Conservation (phyloP, 352 stramenopile genomes). For the Globisporangium spiculum region DNA sequence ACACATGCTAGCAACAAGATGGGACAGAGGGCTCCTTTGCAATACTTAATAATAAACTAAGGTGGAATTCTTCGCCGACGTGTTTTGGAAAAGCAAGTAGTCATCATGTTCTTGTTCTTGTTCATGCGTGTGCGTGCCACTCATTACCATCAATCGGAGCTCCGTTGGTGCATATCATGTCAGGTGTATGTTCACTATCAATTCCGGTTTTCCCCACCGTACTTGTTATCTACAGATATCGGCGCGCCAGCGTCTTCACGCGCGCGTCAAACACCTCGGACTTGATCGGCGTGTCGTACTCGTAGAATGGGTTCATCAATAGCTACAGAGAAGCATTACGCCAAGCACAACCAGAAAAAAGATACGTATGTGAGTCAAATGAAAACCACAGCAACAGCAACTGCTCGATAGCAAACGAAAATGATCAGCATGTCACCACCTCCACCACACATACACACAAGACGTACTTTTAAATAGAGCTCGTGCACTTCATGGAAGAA, state of each 20-base stretch:
- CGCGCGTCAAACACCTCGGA: conserved; percentile 92
- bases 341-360: conserved; percentile 9
- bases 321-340: conserved; percentile 44
- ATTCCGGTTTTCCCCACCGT: too few species aligned
- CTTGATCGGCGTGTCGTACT: conserved; percentile 93
- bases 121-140: background rate
- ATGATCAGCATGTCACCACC: background rate
- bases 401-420: background rate
- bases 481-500: conserved; percentile 98
- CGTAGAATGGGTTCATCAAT: conserved; percentile 96
- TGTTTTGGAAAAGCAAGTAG: conserved; percentile 15
- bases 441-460: conserved; percentile 8
- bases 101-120: conserved; percentile 12
- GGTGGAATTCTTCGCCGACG: conserved; percentile 22
- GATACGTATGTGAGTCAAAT: conserved; percentile 10
- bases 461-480: conserved; percentile 95
- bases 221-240: conserved; percentile 71
- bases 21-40: conserved; percentile 51
- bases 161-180: too few species aligned
- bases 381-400: background rate
- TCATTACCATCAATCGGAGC: too few species aligned
- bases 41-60: conserved; percentile 35
- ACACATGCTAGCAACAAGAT: conserved; percentile 15
- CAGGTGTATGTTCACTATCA: too few species aligned
- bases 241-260: conserved; percentile 85